Conservation (phyloP, 352 stramenopile genomes). For the Poterioochromonas sp. region DNA sequence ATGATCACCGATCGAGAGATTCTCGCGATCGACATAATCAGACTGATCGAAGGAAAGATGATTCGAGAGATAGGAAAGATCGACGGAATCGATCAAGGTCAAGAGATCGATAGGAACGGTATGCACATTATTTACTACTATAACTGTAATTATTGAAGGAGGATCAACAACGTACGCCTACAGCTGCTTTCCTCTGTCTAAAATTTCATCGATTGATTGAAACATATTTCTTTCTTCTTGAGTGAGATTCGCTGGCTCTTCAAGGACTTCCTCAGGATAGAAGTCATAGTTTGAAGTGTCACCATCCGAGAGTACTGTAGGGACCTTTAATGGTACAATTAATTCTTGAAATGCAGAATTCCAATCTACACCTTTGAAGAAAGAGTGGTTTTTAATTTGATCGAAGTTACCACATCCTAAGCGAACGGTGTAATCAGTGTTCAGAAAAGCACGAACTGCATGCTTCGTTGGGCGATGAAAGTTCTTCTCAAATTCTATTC, state of each 20-base stretch:
- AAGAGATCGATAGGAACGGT: no score
- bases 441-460: conserved; percentile 35
- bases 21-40: no score
- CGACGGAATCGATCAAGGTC: no score
- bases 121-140: no score
- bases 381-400: conserved; percentile 6
- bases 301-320: neutral
- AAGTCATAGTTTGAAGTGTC: conserved; percentile 34
- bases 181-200: conserved; percentile 10
- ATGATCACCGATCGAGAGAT: no score
- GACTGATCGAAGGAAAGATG: no score
- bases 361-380: conserved; percentile 31
- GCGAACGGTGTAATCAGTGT: neutral
- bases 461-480: conserved; percentile 19
- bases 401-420: conserved; percentile 21
- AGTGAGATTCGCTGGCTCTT: conserved; percentile 21
- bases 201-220: neutral
- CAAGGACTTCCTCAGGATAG: conserved; percentile 31
- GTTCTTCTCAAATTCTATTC: conserved; percentile 60
- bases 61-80: no score
- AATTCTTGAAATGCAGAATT: conserved; percentile 10
- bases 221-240: conserved; percentile 24
- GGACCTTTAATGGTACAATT: neutral
- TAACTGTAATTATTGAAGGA: no score
- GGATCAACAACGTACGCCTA: no score